Base-by-base conservation (phyloP, 2,329 filamentous ascomycete species). In the Metarhizium sp. region DNA sequence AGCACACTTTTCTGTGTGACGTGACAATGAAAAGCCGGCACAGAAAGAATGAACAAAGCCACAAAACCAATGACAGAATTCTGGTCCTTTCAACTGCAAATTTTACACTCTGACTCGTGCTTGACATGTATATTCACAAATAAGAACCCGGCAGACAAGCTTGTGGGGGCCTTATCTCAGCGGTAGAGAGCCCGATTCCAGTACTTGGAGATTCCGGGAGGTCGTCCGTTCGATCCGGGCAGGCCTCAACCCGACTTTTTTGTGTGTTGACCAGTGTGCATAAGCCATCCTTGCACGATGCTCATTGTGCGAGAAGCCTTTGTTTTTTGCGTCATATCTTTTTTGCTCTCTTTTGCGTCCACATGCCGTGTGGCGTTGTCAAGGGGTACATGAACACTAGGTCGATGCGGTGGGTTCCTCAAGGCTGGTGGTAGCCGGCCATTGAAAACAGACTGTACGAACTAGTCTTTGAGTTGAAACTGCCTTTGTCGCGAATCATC, bases 181-280 rank as follows among this genome's bases (percentile, higher is more conserved):
- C 52, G 55, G 51, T 56, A 56, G 55, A 56, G 52, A 53, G 52
- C 55, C 49, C 51, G 55, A 55, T 57, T 57, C 52, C 55, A 57
- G 55, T 2, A 0, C 10, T 16, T 50, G 52, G 55, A 57, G 55
- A 52, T 36, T 57, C 55, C 55, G 51, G 49, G 55, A 54, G 52
- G 53, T 57, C 50, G 53, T 55, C 55, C 52, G 52, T 57, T 57
- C 55, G 55, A 55, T 57, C 55, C 55, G 55, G 55, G 55, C 55
- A 56, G 55, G 55, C 55, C 55, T 56, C 55, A 56, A 53, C 42
- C 38, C 0, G 2, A 20, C 10, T 32, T 4, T 25, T 18, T 40
- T 2, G 18, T 10, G 47, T 54, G 11, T 11, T 5, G 13, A 40
- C 38, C 38, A 40, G 4, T 6, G 2, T 3, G 20, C 20, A 25